These are phyloP conservation scores for Entonaema liquescens DNA, from an alignment of 495 filamentous ascomycete genomes.

Conservation along the genomic window DNA sequence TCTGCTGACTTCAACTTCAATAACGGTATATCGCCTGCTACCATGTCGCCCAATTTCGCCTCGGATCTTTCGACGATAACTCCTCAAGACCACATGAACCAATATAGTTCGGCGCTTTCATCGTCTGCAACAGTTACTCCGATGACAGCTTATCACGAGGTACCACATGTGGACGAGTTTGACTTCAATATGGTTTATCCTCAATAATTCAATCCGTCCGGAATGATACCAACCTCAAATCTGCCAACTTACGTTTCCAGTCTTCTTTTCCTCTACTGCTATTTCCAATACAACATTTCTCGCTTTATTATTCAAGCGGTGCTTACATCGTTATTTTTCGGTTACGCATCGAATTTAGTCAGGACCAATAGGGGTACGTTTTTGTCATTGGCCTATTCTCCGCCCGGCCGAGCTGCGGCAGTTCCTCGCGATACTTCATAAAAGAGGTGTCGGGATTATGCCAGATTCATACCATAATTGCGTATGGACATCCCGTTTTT, in stretches of 20 bases:
- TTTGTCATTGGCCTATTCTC: not conserved
- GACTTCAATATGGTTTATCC: slow-evolving; percentile 39
- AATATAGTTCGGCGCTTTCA: slow-evolving; percentile 50
- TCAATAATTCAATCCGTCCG: slow-evolving; percentile 28
- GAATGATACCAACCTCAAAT: not conserved
- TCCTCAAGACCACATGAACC: slow-evolving; percentile 42
- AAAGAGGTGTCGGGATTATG: not conserved
- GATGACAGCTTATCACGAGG: slow-evolving; percentile 39
- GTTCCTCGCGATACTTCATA: not conserved
- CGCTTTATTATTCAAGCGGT: not conserved
- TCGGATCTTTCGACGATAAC: slow-evolving; percentile 32
- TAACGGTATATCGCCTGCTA: slow-evolving; percentile 27
- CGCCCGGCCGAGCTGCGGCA: not conserved
- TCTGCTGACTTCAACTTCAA: slow-evolving; percentile 51
- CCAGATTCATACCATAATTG: slow-evolving; percentile 2
- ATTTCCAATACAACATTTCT: not conserved
- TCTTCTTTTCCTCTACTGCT: not conserved
- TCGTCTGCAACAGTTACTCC: slow-evolving; percentile 54
- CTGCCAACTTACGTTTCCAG: not conserved
- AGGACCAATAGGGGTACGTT: not conserved
- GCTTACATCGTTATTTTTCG: not conserved
- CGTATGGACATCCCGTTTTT: slow-evolving; percentile 23
- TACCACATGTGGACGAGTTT: slow-evolving; percentile 35
- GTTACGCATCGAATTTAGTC: not conserved
- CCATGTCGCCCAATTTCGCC: slow-evolving; percentile 31